A percentile compares a stretch with the other conserved stretches of the same genome.
Conservation (phyloP, 176 grass and related monocot species). For the Calamus simplicifolius region DNA sequence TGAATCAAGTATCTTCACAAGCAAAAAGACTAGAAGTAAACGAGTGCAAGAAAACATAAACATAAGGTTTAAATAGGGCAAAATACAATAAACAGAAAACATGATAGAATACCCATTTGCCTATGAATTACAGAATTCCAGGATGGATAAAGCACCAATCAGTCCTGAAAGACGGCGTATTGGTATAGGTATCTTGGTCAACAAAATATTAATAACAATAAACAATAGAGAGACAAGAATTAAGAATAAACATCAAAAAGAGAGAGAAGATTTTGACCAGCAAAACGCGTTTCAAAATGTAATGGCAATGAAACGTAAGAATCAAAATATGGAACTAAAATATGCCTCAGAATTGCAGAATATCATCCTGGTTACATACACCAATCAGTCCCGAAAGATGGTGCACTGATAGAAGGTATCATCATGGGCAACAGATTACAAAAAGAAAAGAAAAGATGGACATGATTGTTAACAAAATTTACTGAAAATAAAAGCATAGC, state of each 20-base stretch:
- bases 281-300: not conserved
- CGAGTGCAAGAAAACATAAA: not conserved
- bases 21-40: not conserved
- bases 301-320: too few relatives aligned
- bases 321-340: not conserved
- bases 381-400: slow-evolving; percentile 27
- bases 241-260: not conserved
- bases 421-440: slow-evolving; percentile 2
- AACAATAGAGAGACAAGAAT: too few relatives aligned
- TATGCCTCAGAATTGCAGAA: slow-evolving; percentile 12
- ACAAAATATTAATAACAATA: not conserved
- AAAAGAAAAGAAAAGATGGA: too few relatives aligned
- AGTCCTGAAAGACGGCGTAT: slow-evolving; percentile 11
- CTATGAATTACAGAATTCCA: slow-evolving; percentile 2
- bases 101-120: too few relatives aligned
- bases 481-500: too few relatives aligned
- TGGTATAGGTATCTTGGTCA: not conserved
- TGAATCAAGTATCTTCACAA: not conserved
- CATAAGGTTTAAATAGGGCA: not conserved
- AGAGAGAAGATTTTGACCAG: not conserved
- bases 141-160: not conserved
- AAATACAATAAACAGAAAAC: too few relatives aligned
- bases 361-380: slow-evolving; percentile 7
- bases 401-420: slow-evolving; percentile 10
- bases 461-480: too few relatives aligned